These are phyloP conservation scores for Stachybotrys elegans DNA, from an alignment of 2,329 filamentous ascomycete genomes.

Conservation along the genomic window DNA sequence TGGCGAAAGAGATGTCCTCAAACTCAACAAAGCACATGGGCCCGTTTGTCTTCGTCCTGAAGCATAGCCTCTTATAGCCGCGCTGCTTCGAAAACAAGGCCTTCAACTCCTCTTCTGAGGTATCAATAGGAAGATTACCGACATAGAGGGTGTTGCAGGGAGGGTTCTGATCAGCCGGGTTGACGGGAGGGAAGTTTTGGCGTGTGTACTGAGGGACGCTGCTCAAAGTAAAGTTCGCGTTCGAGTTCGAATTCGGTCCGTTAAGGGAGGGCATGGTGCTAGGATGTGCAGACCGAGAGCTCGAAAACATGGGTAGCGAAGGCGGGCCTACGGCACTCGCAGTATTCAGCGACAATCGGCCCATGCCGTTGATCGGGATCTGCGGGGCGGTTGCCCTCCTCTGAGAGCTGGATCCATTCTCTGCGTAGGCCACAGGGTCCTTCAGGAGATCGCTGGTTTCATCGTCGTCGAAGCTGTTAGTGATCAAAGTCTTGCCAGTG, in stretches of 20 bases:
- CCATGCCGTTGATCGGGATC: constrained; percentile 64
- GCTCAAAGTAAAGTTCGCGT: constrained; percentile 21
- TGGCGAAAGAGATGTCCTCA: constrained; percentile 86
- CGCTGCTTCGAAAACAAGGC: constrained; percentile 87
- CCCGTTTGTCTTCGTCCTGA: constrained; percentile 89
- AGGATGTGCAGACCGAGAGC: constrained; percentile 32
- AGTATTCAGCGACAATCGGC: constrained; percentile 66
- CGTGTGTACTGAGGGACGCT: constrained; percentile 51
- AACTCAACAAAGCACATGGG: constrained; percentile 99
- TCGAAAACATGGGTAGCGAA: constrained; percentile 44
- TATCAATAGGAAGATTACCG: constrained; percentile 90
- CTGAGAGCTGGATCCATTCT: constrained; percentile 42
- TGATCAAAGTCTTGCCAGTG: constrained; percentile 67
- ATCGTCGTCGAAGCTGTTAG: constrained; percentile 59
- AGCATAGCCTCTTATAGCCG: constrained; percentile 92
- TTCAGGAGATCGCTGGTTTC: constrained; percentile 69
- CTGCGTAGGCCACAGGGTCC: constrained; percentile 67
- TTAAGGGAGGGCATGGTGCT: constrained; percentile 53
- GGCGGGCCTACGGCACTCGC: constrained; percentile 44
- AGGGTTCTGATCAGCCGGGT: constrained; percentile 92
- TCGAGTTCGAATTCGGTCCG: constrained; percentile 25
- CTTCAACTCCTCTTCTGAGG: constrained; percentile 93
- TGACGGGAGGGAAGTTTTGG: constrained; percentile 76
- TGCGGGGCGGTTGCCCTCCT: constrained; percentile 69
- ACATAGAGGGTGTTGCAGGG: constrained; percentile 98